Conservation (phyloP, 1,284 basidiomycete genomes). For the Ceratobasidium sp. region DNA sequence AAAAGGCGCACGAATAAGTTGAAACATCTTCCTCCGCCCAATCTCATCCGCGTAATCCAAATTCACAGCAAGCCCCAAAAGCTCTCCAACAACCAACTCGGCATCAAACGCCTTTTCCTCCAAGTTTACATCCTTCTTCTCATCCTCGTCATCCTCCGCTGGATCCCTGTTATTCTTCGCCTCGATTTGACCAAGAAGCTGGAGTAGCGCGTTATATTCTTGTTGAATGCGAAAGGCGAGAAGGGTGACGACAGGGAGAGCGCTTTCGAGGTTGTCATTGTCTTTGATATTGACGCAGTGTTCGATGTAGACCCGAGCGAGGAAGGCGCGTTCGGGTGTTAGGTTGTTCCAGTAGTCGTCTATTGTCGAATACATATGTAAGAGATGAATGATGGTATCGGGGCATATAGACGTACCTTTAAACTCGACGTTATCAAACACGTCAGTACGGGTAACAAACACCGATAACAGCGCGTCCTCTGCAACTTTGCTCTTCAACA, state of each 20-base stretch:
- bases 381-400: not conserved
- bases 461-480: slow-evolving; percentile 74
- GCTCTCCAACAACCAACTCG: slow-evolving; percentile 82
- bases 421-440: slow-evolving; percentile 76
- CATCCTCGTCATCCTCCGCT: slow-evolving; percentile 58
- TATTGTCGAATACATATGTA: slow-evolving; percentile 49
- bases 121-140: slow-evolving; percentile 65
- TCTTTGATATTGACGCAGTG: slow-evolving; percentile 76
- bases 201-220: slow-evolving; percentile 77
- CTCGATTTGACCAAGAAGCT: slow-evolving; percentile 58
- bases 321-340: slow-evolving; percentile 83
- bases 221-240: slow-evolving; percentile 88
- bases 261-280: slow-evolving; percentile 74
- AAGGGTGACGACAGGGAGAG: slow-evolving; percentile 88
- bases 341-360: slow-evolving; percentile 82
- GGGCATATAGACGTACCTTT: slow-evolving; percentile 62
- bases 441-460: slow-evolving; percentile 68
- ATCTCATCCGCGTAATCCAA: slow-evolving; percentile 96
- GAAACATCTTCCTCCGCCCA: slow-evolving; percentile 91
- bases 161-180: slow-evolving; percentile 53
- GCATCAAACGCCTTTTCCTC: slow-evolving; percentile 60
- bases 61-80: slow-evolving; percentile 83
- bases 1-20: slow-evolving; percentile 75
- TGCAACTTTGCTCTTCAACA: slow-evolving; percentile 65
- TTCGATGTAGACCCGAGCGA: slow-evolving; percentile 87